These are phyloP conservation scores for Sungouiella thailandica DNA, from an alignment of 805 yeast species.

Conservation along the genomic window DNA sequence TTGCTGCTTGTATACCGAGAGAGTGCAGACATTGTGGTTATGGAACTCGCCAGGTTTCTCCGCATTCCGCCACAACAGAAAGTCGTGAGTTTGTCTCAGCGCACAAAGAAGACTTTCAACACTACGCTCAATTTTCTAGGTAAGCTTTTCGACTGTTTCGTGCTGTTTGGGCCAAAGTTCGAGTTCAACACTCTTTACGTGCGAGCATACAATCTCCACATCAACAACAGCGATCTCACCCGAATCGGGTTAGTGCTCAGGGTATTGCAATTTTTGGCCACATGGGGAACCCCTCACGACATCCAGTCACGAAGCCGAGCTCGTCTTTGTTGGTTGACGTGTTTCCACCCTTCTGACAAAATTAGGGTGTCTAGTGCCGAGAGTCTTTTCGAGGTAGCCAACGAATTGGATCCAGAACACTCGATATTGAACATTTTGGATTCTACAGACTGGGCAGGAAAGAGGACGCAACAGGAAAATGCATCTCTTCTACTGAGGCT, in stretches of 20 bases:
- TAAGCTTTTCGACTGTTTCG: conserved; percentile 36
- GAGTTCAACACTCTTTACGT: conserved; percentile 35
- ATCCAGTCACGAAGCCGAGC: conserved; percentile 10
- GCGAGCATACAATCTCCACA: conserved; percentile 51
- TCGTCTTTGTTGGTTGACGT: conserved; percentile 23
- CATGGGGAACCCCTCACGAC: conserved; percentile 1
- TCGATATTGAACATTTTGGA: not conserved
- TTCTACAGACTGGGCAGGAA: conserved; percentile 1
- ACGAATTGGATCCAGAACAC: conserved; percentile 15
- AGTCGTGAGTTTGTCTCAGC: conserved; percentile 4
- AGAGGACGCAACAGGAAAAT: no score
- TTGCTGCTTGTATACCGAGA: conserved; percentile 2
- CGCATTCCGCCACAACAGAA: conserved; percentile 10
- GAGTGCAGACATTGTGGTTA: not conserved
- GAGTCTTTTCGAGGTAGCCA: conserved; percentile 33
- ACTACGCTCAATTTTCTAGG: conserved; percentile 27
- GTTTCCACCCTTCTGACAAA: conserved; percentile 24
- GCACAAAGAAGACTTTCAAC: conserved; percentile 20
- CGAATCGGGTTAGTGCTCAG: conserved; percentile 38
- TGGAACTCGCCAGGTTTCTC: conserved; percentile 12
- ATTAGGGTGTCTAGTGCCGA: conserved; percentile 39
- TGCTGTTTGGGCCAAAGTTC: conserved; percentile 24
- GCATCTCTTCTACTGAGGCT: no score
- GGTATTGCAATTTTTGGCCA: conserved; percentile 38
- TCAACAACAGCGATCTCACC: conserved; percentile 39